Evolutionary conservation across 164 flowering plant species (phyloP).

Genomic region (Annona cherimola): DNA sequence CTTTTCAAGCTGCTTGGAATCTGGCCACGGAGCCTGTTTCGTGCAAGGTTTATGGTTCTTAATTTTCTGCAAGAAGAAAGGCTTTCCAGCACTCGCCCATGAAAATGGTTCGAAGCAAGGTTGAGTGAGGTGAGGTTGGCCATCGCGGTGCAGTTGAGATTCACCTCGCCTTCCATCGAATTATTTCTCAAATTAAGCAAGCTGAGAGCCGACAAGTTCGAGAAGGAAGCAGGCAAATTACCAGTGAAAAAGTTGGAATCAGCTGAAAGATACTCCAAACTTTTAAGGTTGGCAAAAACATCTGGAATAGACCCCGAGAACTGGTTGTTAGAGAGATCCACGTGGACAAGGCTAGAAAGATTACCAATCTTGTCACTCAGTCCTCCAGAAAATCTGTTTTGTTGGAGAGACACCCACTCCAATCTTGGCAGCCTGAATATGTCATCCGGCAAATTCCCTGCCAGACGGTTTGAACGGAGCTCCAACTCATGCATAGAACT

Average conservation of each 20-base stretch:
- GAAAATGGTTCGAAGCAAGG: conserved; percentile 18
- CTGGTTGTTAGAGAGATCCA: conserved; percentile 40
- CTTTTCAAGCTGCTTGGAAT: conserved; percentile 19
- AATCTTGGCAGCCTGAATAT: conserved; percentile 42
- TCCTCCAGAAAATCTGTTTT: conserved; percentile 54
- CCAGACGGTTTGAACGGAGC: conserved; percentile 44
- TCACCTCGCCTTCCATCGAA: conserved; percentile 43
- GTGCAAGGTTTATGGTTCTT: conserved; percentile 19
- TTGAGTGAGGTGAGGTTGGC: conserved; percentile 11
- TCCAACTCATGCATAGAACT: conserved; percentile 44
- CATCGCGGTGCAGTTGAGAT: conserved; percentile 14
- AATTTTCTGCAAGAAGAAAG: conserved; percentile 18
- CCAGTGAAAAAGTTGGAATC: conserved; percentile 61
- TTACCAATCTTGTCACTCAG: conserved; percentile 52
- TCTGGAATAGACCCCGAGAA: conserved; percentile 54
- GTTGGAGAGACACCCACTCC: conserved; percentile 47
- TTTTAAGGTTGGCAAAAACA: conserved; percentile 46
- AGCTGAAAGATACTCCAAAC: conserved; percentile 45
- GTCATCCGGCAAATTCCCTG: conserved; percentile 52
- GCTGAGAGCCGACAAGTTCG: conserved; percentile 40
- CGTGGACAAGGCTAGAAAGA: conserved; percentile 48
- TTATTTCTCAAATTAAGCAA: conserved; percentile 74
- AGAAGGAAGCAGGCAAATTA: conserved; percentile 48
- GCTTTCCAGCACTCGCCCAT: conserved; percentile 12
- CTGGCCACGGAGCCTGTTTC: conserved; percentile 19